phyloP scores from a whole-genome alignment of 768 basidiomycete genomes.

The Kwoniella mangroviensis region DNA sequence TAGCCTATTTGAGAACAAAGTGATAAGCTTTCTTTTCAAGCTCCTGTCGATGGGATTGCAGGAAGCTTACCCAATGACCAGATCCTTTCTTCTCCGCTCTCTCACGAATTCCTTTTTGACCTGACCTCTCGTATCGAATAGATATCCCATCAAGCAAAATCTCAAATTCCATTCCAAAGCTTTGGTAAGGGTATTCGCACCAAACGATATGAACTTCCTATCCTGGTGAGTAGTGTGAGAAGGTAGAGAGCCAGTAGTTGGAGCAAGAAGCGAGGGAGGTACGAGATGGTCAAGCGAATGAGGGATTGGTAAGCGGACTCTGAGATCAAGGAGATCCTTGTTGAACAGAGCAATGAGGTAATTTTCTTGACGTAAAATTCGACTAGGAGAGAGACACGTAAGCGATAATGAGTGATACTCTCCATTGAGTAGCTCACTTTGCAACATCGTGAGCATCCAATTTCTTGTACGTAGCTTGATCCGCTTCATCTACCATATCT shows the following conservation, averaged over 20 bases:
- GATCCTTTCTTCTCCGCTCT: slow-evolving; percentile 72
- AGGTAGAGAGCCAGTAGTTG: slow-evolving; percentile 15
- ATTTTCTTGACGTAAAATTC: slow-evolving; percentile 97
- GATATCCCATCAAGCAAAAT: slow-evolving; percentile 91
- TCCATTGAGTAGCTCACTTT: slow-evolving; percentile 61
- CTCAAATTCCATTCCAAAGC: slow-evolving; percentile 96
- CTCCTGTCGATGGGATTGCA: no score
- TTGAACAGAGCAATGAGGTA: slow-evolving; percentile 98
- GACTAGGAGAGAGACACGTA: slow-evolving; percentile 53
- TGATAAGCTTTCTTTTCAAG: no score
- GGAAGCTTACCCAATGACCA: slow-evolving; percentile 78
- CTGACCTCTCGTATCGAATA: slow-evolving; percentile 86
- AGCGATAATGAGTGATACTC: neutral
- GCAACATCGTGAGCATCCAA: slow-evolving; percentile 98
- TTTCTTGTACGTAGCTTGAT: slow-evolving; percentile 65
- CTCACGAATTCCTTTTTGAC: slow-evolving; percentile 91
- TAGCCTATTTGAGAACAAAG: slow-evolving; percentile 63
- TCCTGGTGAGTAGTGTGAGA: slow-evolving; percentile 57
- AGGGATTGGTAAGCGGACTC: slow-evolving; percentile 71
- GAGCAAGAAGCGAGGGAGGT: slow-evolving; percentile 41
- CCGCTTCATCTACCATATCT: slow-evolving; percentile 41
- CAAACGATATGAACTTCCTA: slow-evolving; percentile 62
- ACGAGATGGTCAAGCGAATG: slow-evolving; percentile 32
- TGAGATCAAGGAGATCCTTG: slow-evolving; percentile 89
- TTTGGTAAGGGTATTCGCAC: slow-evolving; percentile 77